These are phyloP conservation scores for Geotrichum australiense DNA, from an alignment of 1,139 yeast genomes.

Conservation along the genomic window DNA sequence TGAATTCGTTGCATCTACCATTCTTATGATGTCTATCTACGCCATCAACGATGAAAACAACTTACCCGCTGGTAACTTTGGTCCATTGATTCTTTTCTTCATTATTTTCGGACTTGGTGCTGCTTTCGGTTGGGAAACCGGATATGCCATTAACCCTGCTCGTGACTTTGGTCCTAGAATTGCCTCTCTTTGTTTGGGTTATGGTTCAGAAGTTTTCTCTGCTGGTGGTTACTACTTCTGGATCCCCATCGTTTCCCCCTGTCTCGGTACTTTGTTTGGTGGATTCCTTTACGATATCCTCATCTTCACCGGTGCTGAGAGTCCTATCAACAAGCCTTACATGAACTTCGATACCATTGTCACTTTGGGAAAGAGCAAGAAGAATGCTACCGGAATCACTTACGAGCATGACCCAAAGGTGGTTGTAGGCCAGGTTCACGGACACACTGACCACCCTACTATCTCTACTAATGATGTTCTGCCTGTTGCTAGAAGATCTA, in stretches of 20 bases:
- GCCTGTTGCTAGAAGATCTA: constrained; percentile 10
- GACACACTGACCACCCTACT: constrained; percentile 15
- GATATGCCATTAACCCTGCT: constrained; percentile 46
- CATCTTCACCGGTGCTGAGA: constrained; percentile 44
- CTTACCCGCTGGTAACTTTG: constrained; percentile 39
- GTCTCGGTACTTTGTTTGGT: constrained; percentile 41
- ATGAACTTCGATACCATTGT: constrained; percentile 19
- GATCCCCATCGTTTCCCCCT: constrained; percentile 45
- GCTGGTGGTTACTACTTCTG: constrained; percentile 42
- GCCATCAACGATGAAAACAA: constrained; percentile 46
- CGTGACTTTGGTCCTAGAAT: constrained; percentile 49
- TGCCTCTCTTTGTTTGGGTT: constrained; percentile 42
- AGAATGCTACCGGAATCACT: too few species aligned
- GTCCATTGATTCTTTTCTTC: constrained; percentile 41
- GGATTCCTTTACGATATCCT: constrained; percentile 43
- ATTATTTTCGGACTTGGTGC: constrained; percentile 41
- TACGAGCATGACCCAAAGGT: constrained; percentile 14
- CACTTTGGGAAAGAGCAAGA: neutral
- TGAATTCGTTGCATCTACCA: constrained; percentile 41
- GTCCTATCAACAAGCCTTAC: constrained; percentile 42
- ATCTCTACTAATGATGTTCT: constrained; percentile 12
- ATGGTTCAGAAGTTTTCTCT: constrained; percentile 38
- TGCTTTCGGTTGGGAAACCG: constrained; percentile 44
- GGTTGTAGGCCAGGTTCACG: constrained; percentile 17
- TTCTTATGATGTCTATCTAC: constrained; percentile 41